Evolutionary conservation across 2,329 filamentous ascomycete species (phyloP).

Genomic region (Cytospora piceicola): DNA sequence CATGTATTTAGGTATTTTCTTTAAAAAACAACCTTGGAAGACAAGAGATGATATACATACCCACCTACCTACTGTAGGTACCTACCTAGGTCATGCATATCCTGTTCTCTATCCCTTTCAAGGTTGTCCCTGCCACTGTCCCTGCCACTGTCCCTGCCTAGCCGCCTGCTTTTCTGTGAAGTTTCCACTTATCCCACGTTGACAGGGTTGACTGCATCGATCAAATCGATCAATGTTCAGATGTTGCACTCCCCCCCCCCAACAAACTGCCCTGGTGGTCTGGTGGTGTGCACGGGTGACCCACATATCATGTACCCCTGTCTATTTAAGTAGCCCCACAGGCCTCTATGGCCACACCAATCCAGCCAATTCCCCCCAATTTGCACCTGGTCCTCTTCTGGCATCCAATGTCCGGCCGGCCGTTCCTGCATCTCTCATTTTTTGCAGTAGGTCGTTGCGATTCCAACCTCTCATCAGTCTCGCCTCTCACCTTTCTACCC

Average conservation of each 20-base stretch:
- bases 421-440: constrained; percentile 23
- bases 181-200: not conserved
- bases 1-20: not conserved
- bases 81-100: too few species aligned
- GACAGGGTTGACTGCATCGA: not conserved
- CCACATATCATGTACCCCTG: not conserved
- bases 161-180: not conserved
- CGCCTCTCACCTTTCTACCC: constrained; percentile 1
- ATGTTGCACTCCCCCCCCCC: not conserved
- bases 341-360: constrained; percentile 9
- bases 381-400: constrained; percentile 11
- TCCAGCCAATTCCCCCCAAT: constrained; percentile 9
- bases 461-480: constrained; percentile 20
- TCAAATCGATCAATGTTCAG: too few species aligned
- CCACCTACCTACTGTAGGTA: too few species aligned
- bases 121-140: not conserved
- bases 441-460: constrained; percentile 4
- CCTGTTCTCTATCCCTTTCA: not conserved
- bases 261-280: too few species aligned
- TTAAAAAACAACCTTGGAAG: too few species aligned
- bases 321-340: constrained; percentile 11
- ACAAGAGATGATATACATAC: not conserved
- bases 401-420: constrained; percentile 23
- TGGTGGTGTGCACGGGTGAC: not conserved
- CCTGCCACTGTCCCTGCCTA: not conserved